Conservation (phyloP, 306 rosid species). For the Sicyos edulis region DNA sequence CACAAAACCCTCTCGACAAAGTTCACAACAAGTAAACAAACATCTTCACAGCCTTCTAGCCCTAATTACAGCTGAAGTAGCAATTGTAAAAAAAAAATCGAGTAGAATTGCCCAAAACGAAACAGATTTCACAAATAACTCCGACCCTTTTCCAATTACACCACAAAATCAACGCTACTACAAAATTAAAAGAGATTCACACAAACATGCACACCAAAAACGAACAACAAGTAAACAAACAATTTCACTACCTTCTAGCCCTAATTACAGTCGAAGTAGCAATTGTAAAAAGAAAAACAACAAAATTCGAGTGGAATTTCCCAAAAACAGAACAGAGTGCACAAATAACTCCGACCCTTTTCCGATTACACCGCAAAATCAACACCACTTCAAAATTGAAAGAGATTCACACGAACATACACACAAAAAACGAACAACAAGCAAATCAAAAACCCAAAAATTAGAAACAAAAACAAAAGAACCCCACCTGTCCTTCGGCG, state of each 20-base stretch:
- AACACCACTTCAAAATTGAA: constrained; percentile 1
- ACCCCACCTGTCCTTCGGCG: constrained; percentile 52
- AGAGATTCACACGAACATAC: not conserved
- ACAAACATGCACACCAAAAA: too few relatives aligned
- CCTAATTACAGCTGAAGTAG: not conserved
- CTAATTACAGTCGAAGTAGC: too few relatives aligned
- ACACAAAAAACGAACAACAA: not conserved
- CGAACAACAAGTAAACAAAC: too few relatives aligned
- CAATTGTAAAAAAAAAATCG: not conserved
- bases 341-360: not conserved
- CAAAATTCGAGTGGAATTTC: not conserved
- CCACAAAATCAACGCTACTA: too few relatives aligned
- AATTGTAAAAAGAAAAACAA: too few relatives aligned
- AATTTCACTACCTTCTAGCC: too few relatives aligned
- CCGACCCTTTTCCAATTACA: too few relatives aligned
- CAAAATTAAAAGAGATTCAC: too few relatives aligned
- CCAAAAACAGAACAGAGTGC: not conserved
- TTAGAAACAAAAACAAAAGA: not conserved
- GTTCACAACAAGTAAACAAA: not conserved
- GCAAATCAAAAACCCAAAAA: not conserved
- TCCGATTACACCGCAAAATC: not conserved
- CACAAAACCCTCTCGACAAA: not conserved
- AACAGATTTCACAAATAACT: too few relatives aligned
- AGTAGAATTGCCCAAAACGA: too few relatives aligned
- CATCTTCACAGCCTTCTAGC: not conserved